Evolutionary conservation across 768 basidiomycete genomes (phyloP).

Genomic region (Russula lepida): DNA sequence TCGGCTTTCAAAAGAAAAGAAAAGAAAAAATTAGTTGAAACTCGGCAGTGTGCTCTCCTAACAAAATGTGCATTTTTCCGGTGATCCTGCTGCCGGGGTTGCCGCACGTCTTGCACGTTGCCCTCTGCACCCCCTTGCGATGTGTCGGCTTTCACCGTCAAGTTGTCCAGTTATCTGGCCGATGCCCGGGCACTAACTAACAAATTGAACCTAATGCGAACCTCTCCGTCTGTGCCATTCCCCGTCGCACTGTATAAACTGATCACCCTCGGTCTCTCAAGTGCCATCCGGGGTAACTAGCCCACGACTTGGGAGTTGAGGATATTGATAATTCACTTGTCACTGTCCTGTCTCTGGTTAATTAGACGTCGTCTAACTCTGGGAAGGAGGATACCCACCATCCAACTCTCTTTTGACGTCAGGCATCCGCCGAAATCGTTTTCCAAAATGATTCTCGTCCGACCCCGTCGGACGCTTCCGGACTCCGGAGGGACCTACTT

Average conservation of each 20-base stretch:
- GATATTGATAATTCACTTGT: not conserved
- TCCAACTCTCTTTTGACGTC: constrained; percentile 8
- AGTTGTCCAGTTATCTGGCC: not conserved
- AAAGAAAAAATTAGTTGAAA: not conserved
- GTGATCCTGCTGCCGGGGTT: not conserved
- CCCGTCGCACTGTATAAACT: not conserved
- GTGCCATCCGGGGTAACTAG: not conserved
- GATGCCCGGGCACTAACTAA: constrained; percentile 4
- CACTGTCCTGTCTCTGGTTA: not conserved
- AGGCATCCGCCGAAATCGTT: not conserved
- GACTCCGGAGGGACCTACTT: not conserved
- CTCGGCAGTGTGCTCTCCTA: not conserved
- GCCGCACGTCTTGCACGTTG: constrained; percentile 17
- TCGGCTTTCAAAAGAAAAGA: not conserved
- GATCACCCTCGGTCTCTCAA: not conserved
- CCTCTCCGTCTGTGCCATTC: not conserved
- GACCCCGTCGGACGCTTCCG: constrained; percentile 8
- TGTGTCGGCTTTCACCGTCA: not conserved
- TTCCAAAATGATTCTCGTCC: not conserved
- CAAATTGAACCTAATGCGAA: constrained; percentile 1
- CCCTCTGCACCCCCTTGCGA: constrained; percentile 3
- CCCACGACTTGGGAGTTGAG: not conserved
- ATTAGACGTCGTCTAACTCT: not conserved
- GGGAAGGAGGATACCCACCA: not conserved
- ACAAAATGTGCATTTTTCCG: not conserved